Evolutionary conservation across 306 rosid species (phyloP), one percentile per base, ranked within the genome.

Genomic region (Trifolium dubium): DNA sequence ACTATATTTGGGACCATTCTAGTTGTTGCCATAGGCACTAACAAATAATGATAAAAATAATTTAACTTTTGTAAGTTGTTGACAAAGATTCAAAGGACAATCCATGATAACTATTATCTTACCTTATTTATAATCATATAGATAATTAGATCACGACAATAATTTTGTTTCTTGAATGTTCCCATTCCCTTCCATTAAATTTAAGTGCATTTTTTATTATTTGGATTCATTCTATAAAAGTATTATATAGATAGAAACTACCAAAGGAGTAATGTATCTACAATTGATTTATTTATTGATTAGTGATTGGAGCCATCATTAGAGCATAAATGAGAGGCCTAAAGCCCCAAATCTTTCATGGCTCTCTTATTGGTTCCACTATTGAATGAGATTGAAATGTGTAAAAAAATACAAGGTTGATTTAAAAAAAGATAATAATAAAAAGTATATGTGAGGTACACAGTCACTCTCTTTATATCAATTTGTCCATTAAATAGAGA

Each of bases 11-110:
- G 83, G 86, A 85, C 81, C 85, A 76, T 78, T 69, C 30, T 53
- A 59, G 83, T 69, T 80, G 85, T 85, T 89, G 96, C 81, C 68
- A 4, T 29, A n/a, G 81, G 86, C 95, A 89, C 95, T 80, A 51
- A 43, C 51, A 61, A 73, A 29, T 62, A 54, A 64, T 71, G 77
- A 67, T 64, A 80, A 66, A 41, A 59, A 31, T 51, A 76, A 76
- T 7, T 60, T 23, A 61, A 67, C 77, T 59, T 76, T 77, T 39
- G 54, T 30, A 63, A 65, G 73, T 81, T 77, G 78, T 66, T 64
- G 77, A 83, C 83, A 79, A 83, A 75, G 78, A 78, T 64, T 82
- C 60, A 69, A 60, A 68, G 50, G 37, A 78, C 60, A 72, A 53
- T 72, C 40, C 13, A 47, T 50, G 29, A 70, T 59, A 56, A 56